Evolutionary conservation across 2,329 filamentous ascomycete species (phyloP).

Genomic region (Fusarium poae): DNA sequence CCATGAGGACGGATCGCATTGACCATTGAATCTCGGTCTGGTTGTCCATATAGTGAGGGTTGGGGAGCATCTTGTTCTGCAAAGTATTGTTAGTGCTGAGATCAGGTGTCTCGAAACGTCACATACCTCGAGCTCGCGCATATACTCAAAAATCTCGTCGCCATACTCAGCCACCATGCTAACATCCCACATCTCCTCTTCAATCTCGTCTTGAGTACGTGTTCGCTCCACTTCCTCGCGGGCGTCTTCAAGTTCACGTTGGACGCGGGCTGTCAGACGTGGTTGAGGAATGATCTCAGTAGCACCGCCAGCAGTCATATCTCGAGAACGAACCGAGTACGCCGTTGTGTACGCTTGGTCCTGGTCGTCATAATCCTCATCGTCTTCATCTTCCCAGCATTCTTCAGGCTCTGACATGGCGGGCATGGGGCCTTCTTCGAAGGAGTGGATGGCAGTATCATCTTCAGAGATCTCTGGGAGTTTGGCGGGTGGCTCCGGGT

Average conservation of each 20-base stretch:
- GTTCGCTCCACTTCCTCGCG: constrained; percentile 77
- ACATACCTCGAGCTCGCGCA: constrained; percentile 86
- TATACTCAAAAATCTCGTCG: constrained; percentile 94
- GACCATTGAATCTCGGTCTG: constrained; percentile 99
- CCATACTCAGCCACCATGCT: constrained; percentile 98
- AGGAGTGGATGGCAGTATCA: constrained; percentile 41
- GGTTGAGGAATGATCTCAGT: constrained; percentile 75
- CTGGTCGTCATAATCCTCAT: constrained; percentile 72
- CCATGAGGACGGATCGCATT: constrained; percentile 96
- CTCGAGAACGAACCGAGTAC: constrained; percentile 79
- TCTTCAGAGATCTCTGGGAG: constrained; percentile 53
- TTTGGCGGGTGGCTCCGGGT: constrained; percentile 45
- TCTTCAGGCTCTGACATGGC: constrained; percentile 68
- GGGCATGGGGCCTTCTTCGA: constrained; percentile 46
- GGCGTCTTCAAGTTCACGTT: constrained; percentile 77
- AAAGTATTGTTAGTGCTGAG: constrained; percentile 43
- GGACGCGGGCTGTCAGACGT: constrained; percentile 74
- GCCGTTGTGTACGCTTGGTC: constrained; percentile 81
- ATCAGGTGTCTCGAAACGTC: neutral
- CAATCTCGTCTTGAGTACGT: constrained; percentile 78
- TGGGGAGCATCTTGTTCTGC: constrained; percentile 84
- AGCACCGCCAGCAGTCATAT: constrained; percentile 65
- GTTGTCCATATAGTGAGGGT: constrained; percentile 94
- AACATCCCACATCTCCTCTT: constrained; percentile 92
- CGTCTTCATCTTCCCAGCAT: constrained; percentile 84